phyloP scores from a whole-genome alignment of 208 protist species.

The Porcisia hertigi region DNA sequence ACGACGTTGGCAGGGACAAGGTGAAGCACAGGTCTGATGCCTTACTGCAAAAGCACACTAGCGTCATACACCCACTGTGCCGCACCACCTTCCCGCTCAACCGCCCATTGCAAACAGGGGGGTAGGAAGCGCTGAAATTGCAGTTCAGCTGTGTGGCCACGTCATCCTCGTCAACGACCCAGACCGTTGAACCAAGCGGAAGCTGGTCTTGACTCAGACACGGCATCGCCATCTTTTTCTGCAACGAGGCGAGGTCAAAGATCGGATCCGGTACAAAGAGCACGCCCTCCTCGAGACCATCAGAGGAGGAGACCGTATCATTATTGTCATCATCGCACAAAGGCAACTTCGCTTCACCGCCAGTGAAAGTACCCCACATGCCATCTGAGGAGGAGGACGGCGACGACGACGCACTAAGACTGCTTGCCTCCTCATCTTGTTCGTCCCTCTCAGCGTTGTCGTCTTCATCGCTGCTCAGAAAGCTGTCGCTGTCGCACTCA shows the following conservation, averaged over 20 bases:
- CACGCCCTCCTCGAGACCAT: constrained; percentile 36
- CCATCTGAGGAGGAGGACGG: constrained; percentile 32
- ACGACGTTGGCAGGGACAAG: constrained; percentile 63
- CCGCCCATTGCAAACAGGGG: constrained; percentile 75
- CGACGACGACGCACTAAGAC: constrained; percentile 17
- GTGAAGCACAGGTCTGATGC: constrained; percentile 38
- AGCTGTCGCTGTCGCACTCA: constrained; percentile 29
- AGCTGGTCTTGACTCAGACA: constrained; percentile 42
- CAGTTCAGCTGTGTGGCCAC: constrained; percentile 66
- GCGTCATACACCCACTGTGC: constrained; percentile 61
- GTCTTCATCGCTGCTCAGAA: constrained; percentile 25
- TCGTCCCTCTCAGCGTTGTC: background rate
- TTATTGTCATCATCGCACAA: constrained; percentile 16
- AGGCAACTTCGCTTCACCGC: constrained; percentile 22
- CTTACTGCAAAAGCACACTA: constrained; percentile 56
- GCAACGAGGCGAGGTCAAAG: constrained; percentile 35
- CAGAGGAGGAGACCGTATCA: constrained; percentile 11
- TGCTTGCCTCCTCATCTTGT: background rate
- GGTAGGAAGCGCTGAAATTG: constrained; percentile 60
- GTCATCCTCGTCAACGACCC: constrained; percentile 84
- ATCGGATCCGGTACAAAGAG: constrained; percentile 73
- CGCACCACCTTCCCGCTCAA: constrained; percentile 51
- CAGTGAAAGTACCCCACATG: constrained; percentile 44
- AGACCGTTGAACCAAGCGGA: constrained; percentile 53
- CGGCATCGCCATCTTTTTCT: constrained; percentile 52